Evolutionary conservation across 164 flowering plant species (phyloP), one percentile per base, ranked within the genome.

Genomic region (Taxillus chinensis): DNA sequence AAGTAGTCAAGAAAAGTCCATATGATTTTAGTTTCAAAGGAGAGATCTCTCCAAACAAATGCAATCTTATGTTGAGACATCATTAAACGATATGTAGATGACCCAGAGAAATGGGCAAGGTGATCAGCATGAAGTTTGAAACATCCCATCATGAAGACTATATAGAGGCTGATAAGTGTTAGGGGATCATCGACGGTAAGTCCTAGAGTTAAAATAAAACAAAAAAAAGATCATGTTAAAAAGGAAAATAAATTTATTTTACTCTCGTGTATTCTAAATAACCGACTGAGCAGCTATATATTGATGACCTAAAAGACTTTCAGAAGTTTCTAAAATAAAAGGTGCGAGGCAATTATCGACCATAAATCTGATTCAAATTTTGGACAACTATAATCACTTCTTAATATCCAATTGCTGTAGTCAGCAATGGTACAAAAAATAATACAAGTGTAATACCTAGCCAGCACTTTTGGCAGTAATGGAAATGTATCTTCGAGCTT

Each of bases 1-100:
- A 42, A 5, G 45, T 58, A 58, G 46, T 58, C 61, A 40, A 58
- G 46, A 42, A 15, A 58, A 41, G 61, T 58, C 61, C 61, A 58
- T 16, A 58, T 39, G n/a, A 5, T 58, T 39, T 58, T 58, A 15
- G 61, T 58, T 42, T 58, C 61, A 58, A 58, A 58, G 3, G 61
- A 41, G 2, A 58, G 61, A 41, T 58, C 61, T 12, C 61, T 58
- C 61, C 61, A 58, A 41, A 58, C 61, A 58, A 58, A 58, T 58
- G 45, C 37, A 41, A 40, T 58, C 61, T 58, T 16, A 40, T 37
- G 61, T 13, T 41, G 61, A 15, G 45, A 58, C 16, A 58, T 42
- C 43, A 58, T 42, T 9, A 40, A 27, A 58, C 15, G 15, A 58
- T 40, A 58, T 40, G 61, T 58, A 9, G 41, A 40, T 5, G 61